Percentiles rank a stretch among this genome's conserved stretches.
Conservation (phyloP, 1,139 yeast species). For the Kluyveromyces sp. region DNA sequence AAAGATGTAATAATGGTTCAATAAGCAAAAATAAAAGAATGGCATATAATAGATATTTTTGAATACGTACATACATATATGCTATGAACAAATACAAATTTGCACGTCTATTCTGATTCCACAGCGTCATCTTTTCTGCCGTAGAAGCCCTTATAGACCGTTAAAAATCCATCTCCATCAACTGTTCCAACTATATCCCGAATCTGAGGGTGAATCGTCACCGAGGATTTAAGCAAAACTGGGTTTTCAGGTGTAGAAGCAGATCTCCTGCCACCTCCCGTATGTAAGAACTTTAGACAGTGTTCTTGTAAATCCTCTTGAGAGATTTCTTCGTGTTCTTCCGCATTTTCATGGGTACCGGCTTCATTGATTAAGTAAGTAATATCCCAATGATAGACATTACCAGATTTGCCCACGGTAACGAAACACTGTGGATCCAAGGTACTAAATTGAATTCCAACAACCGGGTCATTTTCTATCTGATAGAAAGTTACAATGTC, state of each 20-base stretch:
- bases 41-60: neutral
- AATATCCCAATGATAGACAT: slow-evolving; percentile 30
- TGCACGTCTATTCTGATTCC: slow-evolving; percentile 3
- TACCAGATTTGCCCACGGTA: slow-evolving; percentile 28
- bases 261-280: slow-evolving; percentile 27
- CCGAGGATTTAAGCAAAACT: slow-evolving; percentile 16
- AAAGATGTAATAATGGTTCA: neutral
- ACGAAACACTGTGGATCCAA: slow-evolving; percentile 25
- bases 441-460: slow-evolving; percentile 24
- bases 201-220: slow-evolving; percentile 21
- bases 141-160: slow-evolving; percentile 25
- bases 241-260: slow-evolving; percentile 6
- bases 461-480: slow-evolving; percentile 27
- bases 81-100: neutral
- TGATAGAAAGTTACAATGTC: slow-evolving; percentile 24
- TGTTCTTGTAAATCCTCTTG: slow-evolving; percentile 23
- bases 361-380: slow-evolving; percentile 20
- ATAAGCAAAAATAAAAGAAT: no score
- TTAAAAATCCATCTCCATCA: slow-evolving; percentile 25
- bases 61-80: neutral
- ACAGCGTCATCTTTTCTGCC: slow-evolving; percentile 19
- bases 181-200: slow-evolving; percentile 23
- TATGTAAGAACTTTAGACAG: slow-evolving; percentile 26
- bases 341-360: slow-evolving; percentile 20
- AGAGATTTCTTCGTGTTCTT: slow-evolving; percentile 9